phyloP scores from a whole-genome alignment of 2,329 filamentous ascomycete species.

The Aciculosporium take region DNA sequence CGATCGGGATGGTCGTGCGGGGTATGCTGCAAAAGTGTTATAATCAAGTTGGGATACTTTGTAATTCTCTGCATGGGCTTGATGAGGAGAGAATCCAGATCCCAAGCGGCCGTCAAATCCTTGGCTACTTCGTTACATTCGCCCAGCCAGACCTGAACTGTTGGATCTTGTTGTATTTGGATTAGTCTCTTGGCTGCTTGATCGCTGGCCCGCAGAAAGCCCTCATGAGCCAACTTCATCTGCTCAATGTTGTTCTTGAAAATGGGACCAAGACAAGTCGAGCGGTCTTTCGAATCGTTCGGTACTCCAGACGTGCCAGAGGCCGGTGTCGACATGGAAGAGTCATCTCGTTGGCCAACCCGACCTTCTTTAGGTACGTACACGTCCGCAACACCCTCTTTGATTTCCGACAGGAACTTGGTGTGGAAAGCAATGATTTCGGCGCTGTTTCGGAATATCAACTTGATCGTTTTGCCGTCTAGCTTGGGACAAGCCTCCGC shows the following conservation, averaged over 20 bases:
- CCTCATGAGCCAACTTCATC: constrained; percentile 47
- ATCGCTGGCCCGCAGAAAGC: constrained; percentile 49
- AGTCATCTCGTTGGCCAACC: constrained; percentile 27
- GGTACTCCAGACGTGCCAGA: constrained; percentile 26
- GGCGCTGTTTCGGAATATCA: constrained; percentile 84
- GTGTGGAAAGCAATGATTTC: constrained; percentile 82
- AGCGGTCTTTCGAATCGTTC: constrained; percentile 37
- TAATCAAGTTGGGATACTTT: constrained; percentile 81
- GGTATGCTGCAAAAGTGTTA: constrained; percentile 66
- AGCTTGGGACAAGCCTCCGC: constrained; percentile 69
- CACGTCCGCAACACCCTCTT: constrained; percentile 63
- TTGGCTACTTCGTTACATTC: constrained; percentile 88
- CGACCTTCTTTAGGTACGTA: constrained; percentile 51
- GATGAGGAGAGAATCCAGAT: constrained; percentile 87
- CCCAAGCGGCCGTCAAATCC: constrained; percentile 88
- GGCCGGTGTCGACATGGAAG: constrained; percentile 25
- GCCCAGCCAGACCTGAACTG: constrained; percentile 70
- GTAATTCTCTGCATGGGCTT: constrained; percentile 92
- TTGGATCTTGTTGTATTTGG: constrained; percentile 47
- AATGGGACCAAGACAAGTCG: constrained; percentile 36
- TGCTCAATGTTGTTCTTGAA: constrained; percentile 43
- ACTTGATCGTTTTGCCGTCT: constrained; percentile 69
- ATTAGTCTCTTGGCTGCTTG: constrained; percentile 46
- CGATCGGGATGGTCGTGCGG: constrained; percentile 74
- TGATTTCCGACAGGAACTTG: constrained; percentile 63